Percentiles rank a stretch among this genome's conserved stretches.
These are phyloP conservation scores for Lyophyllum decastes DNA, from an alignment of 768 basidiomycete species.

Conservation along the genomic window DNA sequence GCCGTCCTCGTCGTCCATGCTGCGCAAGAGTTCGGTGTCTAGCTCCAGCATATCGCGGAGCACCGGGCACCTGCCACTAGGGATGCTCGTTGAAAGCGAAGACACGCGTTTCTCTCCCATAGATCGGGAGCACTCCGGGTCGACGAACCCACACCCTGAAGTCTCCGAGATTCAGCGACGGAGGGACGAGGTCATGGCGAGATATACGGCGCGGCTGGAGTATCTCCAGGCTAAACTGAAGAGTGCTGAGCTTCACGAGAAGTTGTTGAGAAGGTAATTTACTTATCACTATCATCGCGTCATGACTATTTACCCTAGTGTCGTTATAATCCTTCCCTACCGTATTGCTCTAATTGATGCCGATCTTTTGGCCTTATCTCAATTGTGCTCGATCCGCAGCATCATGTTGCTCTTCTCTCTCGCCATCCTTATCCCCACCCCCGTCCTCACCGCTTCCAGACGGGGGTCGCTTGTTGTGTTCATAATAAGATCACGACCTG, in stretches of 20 bases:
- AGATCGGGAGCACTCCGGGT: constrained; percentile 25
- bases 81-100: constrained; percentile 20
- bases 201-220: constrained; percentile 73
- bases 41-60: constrained; percentile 39
- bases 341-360: background rate
- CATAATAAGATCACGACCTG: too few species aligned
- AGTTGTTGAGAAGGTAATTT: constrained; percentile 34
- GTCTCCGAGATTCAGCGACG: constrained; percentile 64
- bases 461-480: too few species aligned
- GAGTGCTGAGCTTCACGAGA: constrained; percentile 68
- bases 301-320: constrained; percentile 1
- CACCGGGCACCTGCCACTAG: constrained; percentile 42
- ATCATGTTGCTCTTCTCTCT: too few species aligned
- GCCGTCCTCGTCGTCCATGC: constrained; percentile 24
- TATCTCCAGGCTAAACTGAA: constrained; percentile 76
- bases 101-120: background rate
- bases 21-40: constrained; percentile 51
- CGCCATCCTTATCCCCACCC: too few species aligned
- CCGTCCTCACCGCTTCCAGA: too few species aligned
- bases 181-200: constrained; percentile 61
- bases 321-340: constrained; percentile 1
- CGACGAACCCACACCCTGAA: constrained; percentile 39
- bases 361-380: background rate
- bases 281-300: background rate
- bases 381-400: background rate